Evolutionary conservation across 2,329 filamentous ascomycete species (phyloP).

Genomic region (Thielaviopsis ethacetica): DNA sequence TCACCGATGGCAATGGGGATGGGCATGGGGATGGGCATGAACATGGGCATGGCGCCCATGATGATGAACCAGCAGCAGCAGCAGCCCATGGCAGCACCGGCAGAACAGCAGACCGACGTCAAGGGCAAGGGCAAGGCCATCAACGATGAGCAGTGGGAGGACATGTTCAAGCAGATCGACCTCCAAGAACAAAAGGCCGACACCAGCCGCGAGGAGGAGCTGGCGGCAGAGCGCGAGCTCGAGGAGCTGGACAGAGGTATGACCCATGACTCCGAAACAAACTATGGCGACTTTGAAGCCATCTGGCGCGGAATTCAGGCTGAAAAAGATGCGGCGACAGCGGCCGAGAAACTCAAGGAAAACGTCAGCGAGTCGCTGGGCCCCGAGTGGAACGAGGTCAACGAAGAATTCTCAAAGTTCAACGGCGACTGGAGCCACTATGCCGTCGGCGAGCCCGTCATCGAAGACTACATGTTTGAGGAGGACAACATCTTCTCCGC

Average conservation of each 20-base stretch:
- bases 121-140: conserved; percentile 88
- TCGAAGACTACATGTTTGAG: conserved; percentile 90
- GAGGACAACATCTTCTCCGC: conserved; percentile 80
- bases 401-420: conserved; percentile 40
- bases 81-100: conserved; percentile 17
- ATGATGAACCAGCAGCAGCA: conserved; percentile 36
- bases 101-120: conserved; percentile 23
- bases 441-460: conserved; percentile 48
- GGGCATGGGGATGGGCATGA: conserved; percentile 30
- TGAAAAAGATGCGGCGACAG: conserved; percentile 26
- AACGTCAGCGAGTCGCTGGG: conserved; percentile 19
- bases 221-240: conserved; percentile 43
- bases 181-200: conserved; percentile 33
- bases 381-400: conserved; percentile 50
- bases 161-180: conserved; percentile 79
- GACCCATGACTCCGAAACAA: conserved; percentile 41
- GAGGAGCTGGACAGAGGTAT: conserved; percentile 62
- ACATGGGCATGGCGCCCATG: conserved; percentile 33
- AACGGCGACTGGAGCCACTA: conserved; percentile 50
- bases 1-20: conserved; percentile 45
- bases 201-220: conserved; percentile 25
- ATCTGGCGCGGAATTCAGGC: conserved; percentile 73
- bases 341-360: conserved; percentile 11
- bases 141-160: conserved; percentile 89
- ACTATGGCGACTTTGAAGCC: conserved; percentile 75